Evolutionary conservation across 192 early-diverging fungal species (phyloP).

Genomic region (Allomyces macrogynus): DNA sequence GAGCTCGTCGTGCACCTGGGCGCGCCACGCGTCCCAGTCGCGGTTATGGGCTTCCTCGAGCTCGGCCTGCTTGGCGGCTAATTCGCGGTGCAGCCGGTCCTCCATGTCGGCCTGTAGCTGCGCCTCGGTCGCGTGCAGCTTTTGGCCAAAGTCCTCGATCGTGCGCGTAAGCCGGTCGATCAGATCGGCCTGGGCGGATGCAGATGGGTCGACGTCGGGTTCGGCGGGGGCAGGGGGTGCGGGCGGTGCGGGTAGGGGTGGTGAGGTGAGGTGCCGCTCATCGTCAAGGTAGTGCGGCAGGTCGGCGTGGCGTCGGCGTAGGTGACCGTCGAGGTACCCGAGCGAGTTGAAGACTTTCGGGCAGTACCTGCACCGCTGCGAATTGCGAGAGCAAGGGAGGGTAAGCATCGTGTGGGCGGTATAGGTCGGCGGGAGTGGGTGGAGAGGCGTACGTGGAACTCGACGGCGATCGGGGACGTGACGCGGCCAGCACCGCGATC

Average conservation of each 20-base stretch:
- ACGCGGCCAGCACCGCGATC: background rate
- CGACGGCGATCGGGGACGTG: background rate
- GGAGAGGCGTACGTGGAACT: background rate
- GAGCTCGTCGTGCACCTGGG: no score
- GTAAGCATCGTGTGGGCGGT: background rate
- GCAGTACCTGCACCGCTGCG: slow-evolving; percentile 18
- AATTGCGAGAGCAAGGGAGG: background rate
- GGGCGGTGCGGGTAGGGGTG: background rate
- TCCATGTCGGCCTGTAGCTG: no score
- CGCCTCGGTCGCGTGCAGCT: background rate
- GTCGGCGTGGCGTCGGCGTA: slow-evolving; percentile 18
- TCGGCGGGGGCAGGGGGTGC: background rate
- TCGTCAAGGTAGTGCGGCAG: background rate
- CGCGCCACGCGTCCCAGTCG: no score
- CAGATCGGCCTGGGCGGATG: background rate
- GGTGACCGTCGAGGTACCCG: slow-evolving; percentile 17
- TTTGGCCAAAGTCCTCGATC: background rate
- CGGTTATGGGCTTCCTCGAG: no score
- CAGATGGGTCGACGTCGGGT: background rate
- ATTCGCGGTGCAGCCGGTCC: no score
- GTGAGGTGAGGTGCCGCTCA: background rate
- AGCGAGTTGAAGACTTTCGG: slow-evolving; percentile 19
- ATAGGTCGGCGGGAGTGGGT: background rate
- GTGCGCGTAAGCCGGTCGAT: background rate
- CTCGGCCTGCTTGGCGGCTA: no score